Evolutionary conservation across 2,329 filamentous ascomycete species (phyloP), one percentile per base, ranked within the genome.

Genomic region (Xylariales sp.): DNA sequence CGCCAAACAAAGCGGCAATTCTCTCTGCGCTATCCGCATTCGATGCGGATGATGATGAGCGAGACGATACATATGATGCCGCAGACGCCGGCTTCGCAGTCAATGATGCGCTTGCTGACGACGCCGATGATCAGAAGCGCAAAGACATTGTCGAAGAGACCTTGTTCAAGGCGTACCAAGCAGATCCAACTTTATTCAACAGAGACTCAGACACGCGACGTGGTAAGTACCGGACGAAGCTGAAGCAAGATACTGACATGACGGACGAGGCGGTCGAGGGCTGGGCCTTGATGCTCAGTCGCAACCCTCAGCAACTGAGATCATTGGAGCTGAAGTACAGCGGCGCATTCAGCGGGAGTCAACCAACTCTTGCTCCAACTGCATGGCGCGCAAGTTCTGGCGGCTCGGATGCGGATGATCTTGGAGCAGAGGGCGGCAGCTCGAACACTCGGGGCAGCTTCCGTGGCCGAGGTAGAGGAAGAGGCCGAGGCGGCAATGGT

Each of bases 31-130:
- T 97, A 3, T 88, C 88, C 12, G 77, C 84, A 1, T 96, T 97
- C 51, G 90, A 97, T 64, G 84, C 84, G 0, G 91, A 97, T 53
- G 93, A 97, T 51, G 93, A 98, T 60, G 93, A 98, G 66, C 80
- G 89, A 25, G 93, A 98, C 61, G 93, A 98, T 60, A 97, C 91
- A 0, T 98, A 98, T 58, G 93, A 98, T 54, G 80, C 84, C 2
- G 88, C 82, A 37, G 93, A 97, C 56, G 88, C 97, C 2, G 93
- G 93, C 25, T 90, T 91, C 16, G 87, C 86, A 0, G 82, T 96
- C 3, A 89, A 95, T 52, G 71, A 74, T 14, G 70, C 76, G 5
- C 72, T 79, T n/a, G 71, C 75, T 25, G 76, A 79, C 38, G 72
- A 76, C 44, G 64, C 64, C 1, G 69, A 74, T 43, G 69, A 63